Conservation (phyloP, 495 filamentous ascomycete genomes). For the Pseudevernia furfuracea region DNA sequence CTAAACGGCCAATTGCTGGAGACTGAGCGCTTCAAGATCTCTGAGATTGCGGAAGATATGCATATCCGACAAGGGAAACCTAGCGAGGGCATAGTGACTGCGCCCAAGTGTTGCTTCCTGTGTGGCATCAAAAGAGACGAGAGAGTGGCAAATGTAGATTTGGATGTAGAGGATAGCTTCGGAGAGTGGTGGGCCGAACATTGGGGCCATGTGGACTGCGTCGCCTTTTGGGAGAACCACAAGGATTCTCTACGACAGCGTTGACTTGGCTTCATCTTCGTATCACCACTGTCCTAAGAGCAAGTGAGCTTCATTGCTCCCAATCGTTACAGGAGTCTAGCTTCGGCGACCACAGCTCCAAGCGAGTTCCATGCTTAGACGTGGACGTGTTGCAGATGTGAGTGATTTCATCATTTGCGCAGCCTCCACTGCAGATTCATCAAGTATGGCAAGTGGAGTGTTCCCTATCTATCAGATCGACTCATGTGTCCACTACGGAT, state of each 20-base stretch:
- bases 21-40: slow-evolving; percentile 45
- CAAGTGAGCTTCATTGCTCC: not conserved
- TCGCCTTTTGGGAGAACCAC: slow-evolving; percentile 76
- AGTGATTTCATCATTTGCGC: not conserved
- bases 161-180: slow-evolving; percentile 76
- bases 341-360: not conserved
- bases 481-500: not conserved
- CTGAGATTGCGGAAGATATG: slow-evolving; percentile 58
- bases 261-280: slow-evolving; percentile 31
- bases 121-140: slow-evolving; percentile 87
- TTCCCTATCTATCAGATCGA: not conserved
- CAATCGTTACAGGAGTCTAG: not conserved
- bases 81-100: slow-evolving; percentile 56
- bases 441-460: not conserved
- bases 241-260: slow-evolving; percentile 55
- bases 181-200: slow-evolving; percentile 94
- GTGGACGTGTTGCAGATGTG: not conserved
- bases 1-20: slow-evolving; percentile 33
- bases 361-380: not conserved
- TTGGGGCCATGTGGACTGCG: slow-evolving; percentile 77
- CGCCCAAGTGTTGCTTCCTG: slow-evolving; percentile 70
- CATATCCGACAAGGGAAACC: slow-evolving; percentile 49
- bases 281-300: not conserved
- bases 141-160: slow-evolving; percentile 64
- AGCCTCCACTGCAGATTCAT: not conserved